Conservation (phyloP, 345 rosid species). For the Abelmoschus esculentus region DNA sequence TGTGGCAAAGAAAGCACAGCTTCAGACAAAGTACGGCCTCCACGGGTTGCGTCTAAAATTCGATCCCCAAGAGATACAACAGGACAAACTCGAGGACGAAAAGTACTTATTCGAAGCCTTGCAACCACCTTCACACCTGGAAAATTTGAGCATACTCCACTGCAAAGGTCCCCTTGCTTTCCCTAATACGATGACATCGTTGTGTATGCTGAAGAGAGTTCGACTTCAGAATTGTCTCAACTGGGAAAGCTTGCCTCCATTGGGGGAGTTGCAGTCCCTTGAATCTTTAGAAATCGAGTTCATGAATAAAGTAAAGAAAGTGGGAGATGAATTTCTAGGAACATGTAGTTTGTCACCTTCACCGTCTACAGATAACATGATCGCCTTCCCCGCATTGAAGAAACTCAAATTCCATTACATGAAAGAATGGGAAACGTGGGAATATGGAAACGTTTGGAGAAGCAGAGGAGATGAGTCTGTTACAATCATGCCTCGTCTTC, state of each 20-base stretch:
- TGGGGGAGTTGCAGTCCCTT: conserved; percentile 6
- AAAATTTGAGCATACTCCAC: not conserved
- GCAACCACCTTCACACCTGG: conserved; percentile 1
- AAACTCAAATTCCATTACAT: not conserved
- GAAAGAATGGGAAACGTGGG: conserved; percentile 6
- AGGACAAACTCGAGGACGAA: not conserved
- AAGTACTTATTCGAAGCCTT: not conserved
- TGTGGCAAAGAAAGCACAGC: conserved; percentile 1
- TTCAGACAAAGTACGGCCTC: not conserved
- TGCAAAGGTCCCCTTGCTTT: not conserved
- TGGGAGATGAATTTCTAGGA: not conserved
- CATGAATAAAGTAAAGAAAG: conserved; percentile 2
- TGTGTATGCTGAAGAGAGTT: conserved; percentile 2
- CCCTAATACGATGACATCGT: not conserved
- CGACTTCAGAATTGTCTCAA: not conserved
- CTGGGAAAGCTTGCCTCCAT: not conserved
- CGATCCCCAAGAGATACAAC: not conserved
- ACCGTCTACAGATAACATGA: not conserved
- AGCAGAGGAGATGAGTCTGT: not conserved
- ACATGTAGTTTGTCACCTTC: not conserved
- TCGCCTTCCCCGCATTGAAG: not conserved
- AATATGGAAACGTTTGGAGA: not conserved
- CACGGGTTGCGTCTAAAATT: not conserved
- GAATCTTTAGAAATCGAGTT: conserved; percentile 1
- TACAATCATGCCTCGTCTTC: conserved; percentile 4